phyloP scores from a whole-genome alignment of 208 protist genomes.

The Herpetomonas tarakana region DNA sequence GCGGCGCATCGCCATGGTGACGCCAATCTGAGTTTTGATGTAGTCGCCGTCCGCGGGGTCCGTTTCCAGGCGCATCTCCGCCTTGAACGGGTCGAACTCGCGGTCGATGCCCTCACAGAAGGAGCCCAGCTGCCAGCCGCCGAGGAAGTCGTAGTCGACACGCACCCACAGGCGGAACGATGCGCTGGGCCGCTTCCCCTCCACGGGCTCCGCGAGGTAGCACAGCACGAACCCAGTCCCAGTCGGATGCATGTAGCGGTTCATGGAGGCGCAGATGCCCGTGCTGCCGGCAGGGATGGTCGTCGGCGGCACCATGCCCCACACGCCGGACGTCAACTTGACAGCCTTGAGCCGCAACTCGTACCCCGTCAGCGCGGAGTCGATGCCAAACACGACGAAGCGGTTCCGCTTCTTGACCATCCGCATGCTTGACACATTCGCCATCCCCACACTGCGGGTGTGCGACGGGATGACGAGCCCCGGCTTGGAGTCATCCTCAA shows the following conservation, averaged over 20 bases:
- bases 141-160: slow-evolving; percentile 48
- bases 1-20: slow-evolving; percentile 38
- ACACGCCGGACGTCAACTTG: slow-evolving; percentile 58
- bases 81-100: slow-evolving; percentile 40
- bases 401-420: slow-evolving; percentile 46
- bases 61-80: slow-evolving; percentile 44
- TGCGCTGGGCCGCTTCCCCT: background rate
- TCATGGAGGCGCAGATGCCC: slow-evolving; percentile 61
- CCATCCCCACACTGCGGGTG: slow-evolving; percentile 57
- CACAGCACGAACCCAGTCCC: slow-evolving; percentile 78
- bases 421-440: slow-evolving; percentile 26
- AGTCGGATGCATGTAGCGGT: slow-evolving; percentile 67
- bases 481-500: slow-evolving; percentile 46
- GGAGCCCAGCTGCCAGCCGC: slow-evolving; percentile 34
- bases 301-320: slow-evolving; percentile 56
- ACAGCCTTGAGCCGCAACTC: slow-evolving; percentile 57
- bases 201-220: slow-evolving; percentile 34
- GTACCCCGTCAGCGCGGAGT: slow-evolving; percentile 37
- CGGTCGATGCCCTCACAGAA: slow-evolving; percentile 24
- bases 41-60: slow-evolving; percentile 12
- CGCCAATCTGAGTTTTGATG: slow-evolving; percentile 26
- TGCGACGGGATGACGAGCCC: slow-evolving; percentile 64
- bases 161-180: slow-evolving; percentile 64
- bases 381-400: slow-evolving; percentile 53
- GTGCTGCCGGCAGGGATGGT: slow-evolving; percentile 25